Conservation (phyloP, 2,329 filamentous ascomycete species). For the Albophoma yamanashiensis region DNA sequence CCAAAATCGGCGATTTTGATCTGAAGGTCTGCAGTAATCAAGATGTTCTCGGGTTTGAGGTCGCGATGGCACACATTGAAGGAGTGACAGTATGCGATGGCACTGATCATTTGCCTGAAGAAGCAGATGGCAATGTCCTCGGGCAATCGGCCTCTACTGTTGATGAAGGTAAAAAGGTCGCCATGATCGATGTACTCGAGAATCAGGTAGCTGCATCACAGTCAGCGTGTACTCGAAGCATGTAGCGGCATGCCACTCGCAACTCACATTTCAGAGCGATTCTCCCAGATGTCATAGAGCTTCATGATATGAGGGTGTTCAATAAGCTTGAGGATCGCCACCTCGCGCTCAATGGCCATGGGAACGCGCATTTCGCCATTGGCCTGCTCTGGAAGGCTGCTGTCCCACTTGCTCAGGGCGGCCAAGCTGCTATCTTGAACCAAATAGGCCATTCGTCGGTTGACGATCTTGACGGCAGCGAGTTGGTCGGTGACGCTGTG, state of each 20-base stretch:
- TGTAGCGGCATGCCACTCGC: neutral
- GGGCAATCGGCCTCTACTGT: conserved; percentile 56
- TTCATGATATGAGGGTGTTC: conserved; percentile 92
- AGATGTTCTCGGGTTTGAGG: conserved; percentile 92
- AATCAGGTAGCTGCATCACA: conserved; percentile 67
- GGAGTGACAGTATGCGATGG: conserved; percentile 83
- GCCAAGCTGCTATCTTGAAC: conserved; percentile 79
- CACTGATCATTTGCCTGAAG: conserved; percentile 89
- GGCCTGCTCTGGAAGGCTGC: conserved; percentile 40
- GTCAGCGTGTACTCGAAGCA: conserved; percentile 5
- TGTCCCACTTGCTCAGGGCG: conserved; percentile 66
- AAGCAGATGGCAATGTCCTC: conserved; percentile 76
- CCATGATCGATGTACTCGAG: conserved; percentile 76
- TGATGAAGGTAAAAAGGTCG: conserved; percentile 83
- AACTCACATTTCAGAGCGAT: conserved; percentile 80
- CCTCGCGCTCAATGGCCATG: conserved; percentile 83
- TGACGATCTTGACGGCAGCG: conserved; percentile 92
- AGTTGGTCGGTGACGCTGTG: conserved; percentile 69
- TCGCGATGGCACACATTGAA: conserved; percentile 96
- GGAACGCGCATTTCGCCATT: conserved; percentile 64
- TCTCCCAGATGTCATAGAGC: conserved; percentile 96
- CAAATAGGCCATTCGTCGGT: conserved; percentile 67
- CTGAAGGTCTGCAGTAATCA: conserved; percentile 63
- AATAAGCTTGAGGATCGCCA: conserved; percentile 93
- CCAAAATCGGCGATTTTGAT: conserved; percentile 97